phyloP scores from a whole-genome alignment of 306 rosid genomes.

The Castanea crenata region DNA sequence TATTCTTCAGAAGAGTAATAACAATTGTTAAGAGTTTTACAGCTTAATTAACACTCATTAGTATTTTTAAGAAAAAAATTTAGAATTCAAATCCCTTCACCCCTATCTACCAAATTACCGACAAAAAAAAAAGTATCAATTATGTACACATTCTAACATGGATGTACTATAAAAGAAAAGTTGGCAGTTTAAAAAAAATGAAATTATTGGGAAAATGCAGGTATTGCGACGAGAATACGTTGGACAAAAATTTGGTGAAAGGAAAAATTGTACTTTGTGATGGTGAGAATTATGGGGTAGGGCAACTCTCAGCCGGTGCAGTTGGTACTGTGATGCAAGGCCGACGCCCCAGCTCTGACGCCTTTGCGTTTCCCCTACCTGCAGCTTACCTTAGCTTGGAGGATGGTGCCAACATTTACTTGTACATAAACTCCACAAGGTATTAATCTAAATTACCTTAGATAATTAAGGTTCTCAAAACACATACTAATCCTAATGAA shows the following conservation, averaged over 20 bases:
- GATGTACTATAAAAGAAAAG: too few relatives aligned
- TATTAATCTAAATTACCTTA: background rate
- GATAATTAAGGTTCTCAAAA: background rate
- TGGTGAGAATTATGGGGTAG: accelerated
- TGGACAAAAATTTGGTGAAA: constrained; percentile 29
- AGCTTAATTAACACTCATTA: background rate
- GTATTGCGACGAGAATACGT: background rate
- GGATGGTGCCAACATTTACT: background rate
- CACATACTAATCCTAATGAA: background rate
- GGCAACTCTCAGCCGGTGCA: constrained; percentile 6
- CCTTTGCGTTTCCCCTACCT: constrained; percentile 23
- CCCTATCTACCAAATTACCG: too few relatives aligned
- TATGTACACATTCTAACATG: too few relatives aligned
- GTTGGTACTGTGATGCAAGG: constrained; percentile 29
- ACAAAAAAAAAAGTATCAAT: too few relatives aligned
- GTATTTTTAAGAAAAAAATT: too few relatives aligned
- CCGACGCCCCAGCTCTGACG: background rate
- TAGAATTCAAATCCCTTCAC: too few relatives aligned
- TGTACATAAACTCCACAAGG: constrained; percentile 27
- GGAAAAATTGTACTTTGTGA: constrained; percentile 59
- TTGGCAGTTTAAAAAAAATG: too few relatives aligned
- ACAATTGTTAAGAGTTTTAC: too few relatives aligned
- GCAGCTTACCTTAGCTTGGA: background rate
- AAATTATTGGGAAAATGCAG: constrained; percentile 4
- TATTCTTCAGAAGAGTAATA: background rate